These are phyloP conservation scores for Thinopyrum elongatum DNA, from an alignment of 176 grass and related monocot species.

Conservation along the genomic window DNA sequence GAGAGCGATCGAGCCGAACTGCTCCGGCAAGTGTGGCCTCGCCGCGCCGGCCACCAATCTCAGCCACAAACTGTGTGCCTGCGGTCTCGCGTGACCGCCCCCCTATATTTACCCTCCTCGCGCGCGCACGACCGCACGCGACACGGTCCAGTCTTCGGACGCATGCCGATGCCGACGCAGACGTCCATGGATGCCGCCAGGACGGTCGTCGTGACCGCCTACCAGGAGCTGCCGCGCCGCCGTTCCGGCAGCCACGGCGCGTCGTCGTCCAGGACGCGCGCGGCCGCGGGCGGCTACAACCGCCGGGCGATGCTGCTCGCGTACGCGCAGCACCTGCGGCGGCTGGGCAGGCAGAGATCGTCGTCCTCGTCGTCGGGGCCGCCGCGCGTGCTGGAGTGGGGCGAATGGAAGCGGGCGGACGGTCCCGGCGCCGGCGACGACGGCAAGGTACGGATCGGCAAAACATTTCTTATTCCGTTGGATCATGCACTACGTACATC, in stretches of 20 bases:
- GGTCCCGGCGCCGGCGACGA: not conserved
- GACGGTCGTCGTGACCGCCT: conserved; percentile 28
- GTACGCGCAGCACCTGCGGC: conserved; percentile 34
- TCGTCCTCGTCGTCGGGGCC: not conserved
- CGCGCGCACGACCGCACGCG: not conserved
- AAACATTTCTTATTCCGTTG: not conserved
- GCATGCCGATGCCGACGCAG: not conserved
- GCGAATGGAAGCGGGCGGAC: conserved; percentile 10
- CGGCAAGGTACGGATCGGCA: not conserved
- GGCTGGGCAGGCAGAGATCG: not conserved
- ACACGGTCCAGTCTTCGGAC: not conserved
- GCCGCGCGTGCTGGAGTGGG: conserved; percentile 30
- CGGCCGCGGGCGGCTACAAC: not conserved
- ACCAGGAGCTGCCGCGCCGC: conserved; percentile 33
- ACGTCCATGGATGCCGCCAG: conserved; percentile 9
- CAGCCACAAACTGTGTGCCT: not conserved
- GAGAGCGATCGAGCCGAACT: not conserved
- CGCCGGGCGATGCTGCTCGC: conserved; percentile 41
- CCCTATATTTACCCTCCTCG: not conserved
- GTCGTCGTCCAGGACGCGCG: not conserved
- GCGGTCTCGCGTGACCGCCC: not conserved
- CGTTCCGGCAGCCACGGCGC: not conserved
- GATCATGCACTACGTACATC: not conserved
- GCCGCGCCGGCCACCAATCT: not conserved
- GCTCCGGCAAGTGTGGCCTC: not conserved